These are phyloP conservation scores for Xylaria multiplex DNA, from an alignment of 2,329 filamentous ascomycete species.

Conservation along the genomic window DNA sequence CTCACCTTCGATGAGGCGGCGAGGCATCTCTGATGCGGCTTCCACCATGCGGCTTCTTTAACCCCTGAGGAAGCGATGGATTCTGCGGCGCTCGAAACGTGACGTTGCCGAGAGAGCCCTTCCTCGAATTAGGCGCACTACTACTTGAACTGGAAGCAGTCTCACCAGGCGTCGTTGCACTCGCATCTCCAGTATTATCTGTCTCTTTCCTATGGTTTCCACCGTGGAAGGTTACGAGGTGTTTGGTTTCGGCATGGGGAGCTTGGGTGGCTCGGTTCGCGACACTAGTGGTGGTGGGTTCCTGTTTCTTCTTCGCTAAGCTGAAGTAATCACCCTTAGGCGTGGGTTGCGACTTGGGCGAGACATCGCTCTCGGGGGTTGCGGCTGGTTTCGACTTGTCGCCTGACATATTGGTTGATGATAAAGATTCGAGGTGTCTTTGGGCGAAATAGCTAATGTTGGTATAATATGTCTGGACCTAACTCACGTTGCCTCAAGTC, in stretches of 20 bases:
- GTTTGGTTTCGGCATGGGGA: slow-evolving; percentile 32
- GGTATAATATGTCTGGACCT: slow-evolving; percentile 47
- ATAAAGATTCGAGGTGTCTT: slow-evolving; percentile 21
- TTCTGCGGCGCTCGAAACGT: slow-evolving; percentile 58
- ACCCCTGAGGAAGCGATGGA: slow-evolving; percentile 60
- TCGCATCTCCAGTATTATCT: slow-evolving; percentile 47
- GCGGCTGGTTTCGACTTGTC: slow-evolving; percentile 37
- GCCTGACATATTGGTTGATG: slow-evolving; percentile 44
- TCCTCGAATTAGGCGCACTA: slow-evolving; percentile 52
- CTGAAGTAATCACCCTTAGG: slow-evolving; percentile 46
- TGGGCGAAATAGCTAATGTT: slow-evolving; percentile 26
- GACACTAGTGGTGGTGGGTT: slow-evolving; percentile 24
- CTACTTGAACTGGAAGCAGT: slow-evolving; percentile 51
- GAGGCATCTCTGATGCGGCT: slow-evolving; percentile 58
- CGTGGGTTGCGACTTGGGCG: slow-evolving; percentile 44
- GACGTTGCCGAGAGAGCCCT: slow-evolving; percentile 60
- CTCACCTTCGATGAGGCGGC: slow-evolving; percentile 62
- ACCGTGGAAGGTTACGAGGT: slow-evolving; percentile 28
- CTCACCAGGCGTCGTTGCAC: slow-evolving; percentile 50
- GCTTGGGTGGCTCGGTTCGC: slow-evolving; percentile 28
- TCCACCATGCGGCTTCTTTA: slow-evolving; percentile 57
- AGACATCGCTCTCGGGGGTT: slow-evolving; percentile 46
- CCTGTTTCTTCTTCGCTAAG: slow-evolving; percentile 37
- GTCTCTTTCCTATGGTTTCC: slow-evolving; percentile 42
- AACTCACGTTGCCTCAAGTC: slow-evolving; percentile 54